Evolutionary conservation across 2,329 filamentous ascomycete genomes (phyloP).

Genomic region (Fusarium sterilihyphosum): DNA sequence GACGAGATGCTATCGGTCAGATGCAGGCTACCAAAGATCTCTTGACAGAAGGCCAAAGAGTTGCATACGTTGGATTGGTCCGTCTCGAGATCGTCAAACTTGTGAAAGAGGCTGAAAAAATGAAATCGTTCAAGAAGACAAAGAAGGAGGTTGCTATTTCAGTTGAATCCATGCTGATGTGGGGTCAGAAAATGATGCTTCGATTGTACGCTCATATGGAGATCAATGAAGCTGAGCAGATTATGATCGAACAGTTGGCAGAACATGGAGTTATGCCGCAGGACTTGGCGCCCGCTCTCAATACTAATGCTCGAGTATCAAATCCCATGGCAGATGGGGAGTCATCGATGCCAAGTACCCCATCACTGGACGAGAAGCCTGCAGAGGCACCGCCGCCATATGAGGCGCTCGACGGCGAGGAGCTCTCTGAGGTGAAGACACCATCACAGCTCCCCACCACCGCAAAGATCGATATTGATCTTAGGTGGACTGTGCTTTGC

Average conservation of each 20-base stretch:
- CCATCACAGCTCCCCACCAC: conserved; percentile 85
- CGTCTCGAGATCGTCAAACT: conserved; percentile 83
- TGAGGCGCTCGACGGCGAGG: conserved; percentile 71
- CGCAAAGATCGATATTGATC: conserved; percentile 90
- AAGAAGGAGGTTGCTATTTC: conserved; percentile 78
- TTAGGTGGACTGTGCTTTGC: conserved; percentile 96
- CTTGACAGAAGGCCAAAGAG: conserved; percentile 92
- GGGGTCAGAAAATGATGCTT: conserved; percentile 98
- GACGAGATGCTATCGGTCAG: conserved; percentile 86
- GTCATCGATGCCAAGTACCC: conserved; percentile 31
- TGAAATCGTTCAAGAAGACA: conserved; percentile 70
- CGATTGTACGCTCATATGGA: conserved; percentile 96
- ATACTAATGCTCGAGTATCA: conserved; percentile 91
- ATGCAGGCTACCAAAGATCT: conserved; percentile 96
- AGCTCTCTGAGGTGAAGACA: conserved; percentile 81
- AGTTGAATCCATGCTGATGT: conserved; percentile 87
- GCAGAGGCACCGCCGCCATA: conserved; percentile 68
- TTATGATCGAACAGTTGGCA: conserved; percentile 98
- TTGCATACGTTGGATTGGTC: conserved; percentile 93
- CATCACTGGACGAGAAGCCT: conserved; percentile 54
- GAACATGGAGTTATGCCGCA: conserved; percentile 88
- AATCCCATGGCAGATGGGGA: conserved; percentile 80
- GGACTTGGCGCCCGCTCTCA: conserved; percentile 86
- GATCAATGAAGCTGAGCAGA: conserved; percentile 86
- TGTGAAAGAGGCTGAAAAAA: conserved; percentile 71